Evolutionary conservation across 1,284 basidiomycete species (phyloP).

Genomic region (Malassezia obtusa): DNA sequence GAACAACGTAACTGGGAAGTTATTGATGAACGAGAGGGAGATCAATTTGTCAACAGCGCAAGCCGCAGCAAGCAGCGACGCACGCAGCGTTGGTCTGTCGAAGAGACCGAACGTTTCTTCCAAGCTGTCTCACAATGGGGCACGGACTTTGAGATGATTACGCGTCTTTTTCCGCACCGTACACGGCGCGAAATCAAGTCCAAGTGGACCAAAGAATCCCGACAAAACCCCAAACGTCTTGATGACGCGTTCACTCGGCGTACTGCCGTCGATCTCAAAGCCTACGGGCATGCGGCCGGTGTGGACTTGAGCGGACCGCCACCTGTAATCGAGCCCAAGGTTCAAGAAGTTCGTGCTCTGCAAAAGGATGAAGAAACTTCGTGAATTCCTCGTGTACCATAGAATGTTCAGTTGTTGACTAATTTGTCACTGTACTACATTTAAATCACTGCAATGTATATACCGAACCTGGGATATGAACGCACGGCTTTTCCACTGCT

Average conservation of each 20-base stretch:
- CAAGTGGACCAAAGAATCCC: conserved; percentile 81
- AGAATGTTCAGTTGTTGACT: not conserved
- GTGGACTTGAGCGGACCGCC: conserved; percentile 42
- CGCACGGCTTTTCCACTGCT: too few species aligned
- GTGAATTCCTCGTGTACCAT: not conserved
- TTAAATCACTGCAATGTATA: too few species aligned
- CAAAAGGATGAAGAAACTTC: not conserved
- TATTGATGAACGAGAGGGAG: conserved; percentile 65
- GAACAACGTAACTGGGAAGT: conserved; percentile 59
- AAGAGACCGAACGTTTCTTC: conserved; percentile 74
- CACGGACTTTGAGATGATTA: conserved; percentile 82
- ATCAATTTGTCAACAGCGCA: conserved; percentile 65
- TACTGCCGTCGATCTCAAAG: conserved; percentile 37
- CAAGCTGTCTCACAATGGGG: conserved; percentile 77
- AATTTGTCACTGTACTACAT: not conserved
- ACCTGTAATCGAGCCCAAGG: conserved; percentile 25
- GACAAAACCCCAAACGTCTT: conserved; percentile 55
- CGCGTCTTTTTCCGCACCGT: conserved; percentile 71
- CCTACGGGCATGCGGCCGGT: conserved; percentile 37
- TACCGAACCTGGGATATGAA: too few species aligned
- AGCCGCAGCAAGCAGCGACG: conserved; percentile 61
- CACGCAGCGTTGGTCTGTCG: conserved; percentile 67
- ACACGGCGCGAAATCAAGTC: conserved; percentile 77
- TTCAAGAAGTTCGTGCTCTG: not conserved
- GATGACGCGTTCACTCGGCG: conserved; percentile 36